Evolutionary conservation across 495 filamentous ascomycete genomes (phyloP).

Genomic region (Penicillium cataractarum): DNA sequence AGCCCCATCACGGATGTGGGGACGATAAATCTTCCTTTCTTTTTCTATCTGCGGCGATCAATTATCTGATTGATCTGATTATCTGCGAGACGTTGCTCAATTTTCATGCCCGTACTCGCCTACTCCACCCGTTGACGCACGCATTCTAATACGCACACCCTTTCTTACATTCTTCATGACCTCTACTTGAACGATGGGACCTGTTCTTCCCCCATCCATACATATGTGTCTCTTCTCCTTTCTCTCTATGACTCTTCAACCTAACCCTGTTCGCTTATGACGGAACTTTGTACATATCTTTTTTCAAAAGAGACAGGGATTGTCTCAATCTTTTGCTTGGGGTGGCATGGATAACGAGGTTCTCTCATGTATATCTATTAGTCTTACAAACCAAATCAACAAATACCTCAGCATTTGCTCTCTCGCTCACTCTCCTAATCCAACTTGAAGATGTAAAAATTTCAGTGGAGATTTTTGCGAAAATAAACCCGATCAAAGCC

Average conservation of each 20-base stretch:
- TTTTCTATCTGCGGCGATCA: neutral
- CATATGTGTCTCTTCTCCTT: conserved; percentile 3
- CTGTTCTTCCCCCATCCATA: conserved; percentile 1
- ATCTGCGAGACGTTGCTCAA: neutral
- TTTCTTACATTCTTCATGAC: neutral
- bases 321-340: conserved; percentile 3
- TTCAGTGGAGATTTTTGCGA: neutral
- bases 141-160: neutral
- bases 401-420: neutral
- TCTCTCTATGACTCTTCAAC: conserved; percentile 3
- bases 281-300: conserved; percentile 20
- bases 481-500: conserved; percentile 42
- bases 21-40: conserved; percentile 22
- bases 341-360: conserved; percentile 7
- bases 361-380: conserved; percentile 18
- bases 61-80: neutral
- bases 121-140: neutral
- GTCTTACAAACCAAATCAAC: neutral
- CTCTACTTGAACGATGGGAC: neutral
- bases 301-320: neutral
- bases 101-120: conserved; percentile 1
- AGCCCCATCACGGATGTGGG: conserved; percentile 31
- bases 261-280: conserved; percentile 9
- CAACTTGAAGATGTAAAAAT: neutral
- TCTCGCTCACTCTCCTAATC: neutral